phyloP scores from a whole-genome alignment of 2,329 filamentous ascomycete genomes.

The Thielaviopsis punctulata region DNA sequence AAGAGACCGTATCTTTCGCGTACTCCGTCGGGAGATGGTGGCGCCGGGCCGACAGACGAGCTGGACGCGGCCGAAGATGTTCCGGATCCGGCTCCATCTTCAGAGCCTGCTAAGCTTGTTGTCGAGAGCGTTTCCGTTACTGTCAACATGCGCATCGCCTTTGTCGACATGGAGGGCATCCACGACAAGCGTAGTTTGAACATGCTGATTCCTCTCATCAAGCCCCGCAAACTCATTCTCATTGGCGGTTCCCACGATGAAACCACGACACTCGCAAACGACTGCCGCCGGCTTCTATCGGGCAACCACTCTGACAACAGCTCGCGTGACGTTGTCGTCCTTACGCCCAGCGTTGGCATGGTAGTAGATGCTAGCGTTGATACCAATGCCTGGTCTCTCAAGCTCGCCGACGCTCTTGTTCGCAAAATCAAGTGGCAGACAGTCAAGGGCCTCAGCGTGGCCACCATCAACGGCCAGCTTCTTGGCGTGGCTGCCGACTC shows the following conservation, averaged over 20 bases:
- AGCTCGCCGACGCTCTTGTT: conserved; percentile 68
- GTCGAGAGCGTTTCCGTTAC: conserved; percentile 45
- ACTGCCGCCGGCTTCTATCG: conserved; percentile 53
- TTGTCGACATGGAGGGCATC: conserved; percentile 79
- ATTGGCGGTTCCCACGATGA: conserved; percentile 66
- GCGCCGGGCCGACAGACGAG: conserved; percentile 31
- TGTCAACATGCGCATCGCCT: conserved; percentile 61
- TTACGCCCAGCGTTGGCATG: conserved; percentile 59
- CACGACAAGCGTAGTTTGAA: conserved; percentile 88
- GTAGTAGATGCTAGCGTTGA: conserved; percentile 83
- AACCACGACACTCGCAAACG: conserved; percentile 58
- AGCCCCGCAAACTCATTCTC: conserved; percentile 88
- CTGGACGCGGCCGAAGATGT: conserved; percentile 42
- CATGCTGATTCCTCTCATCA: conserved; percentile 87
- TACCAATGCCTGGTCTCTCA: conserved; percentile 93
- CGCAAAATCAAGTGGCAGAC: conserved; percentile 89
- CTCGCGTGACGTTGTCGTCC: conserved; percentile 47
- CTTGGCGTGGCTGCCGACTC: conserved; percentile 23
- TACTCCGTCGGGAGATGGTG: conserved; percentile 26
- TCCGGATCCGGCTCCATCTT: conserved; percentile 29
- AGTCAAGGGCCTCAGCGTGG: conserved; percentile 74
- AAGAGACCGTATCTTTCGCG: conserved; percentile 40
- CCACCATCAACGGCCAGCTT: conserved; percentile 68
- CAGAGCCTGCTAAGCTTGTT: conserved; percentile 52
- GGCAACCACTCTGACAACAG: conserved; percentile 25